These are phyloP conservation scores for Alternaria gansuensis DNA, from an alignment of 2,329 filamentous ascomycete genomes.

Conservation along the genomic window DNA sequence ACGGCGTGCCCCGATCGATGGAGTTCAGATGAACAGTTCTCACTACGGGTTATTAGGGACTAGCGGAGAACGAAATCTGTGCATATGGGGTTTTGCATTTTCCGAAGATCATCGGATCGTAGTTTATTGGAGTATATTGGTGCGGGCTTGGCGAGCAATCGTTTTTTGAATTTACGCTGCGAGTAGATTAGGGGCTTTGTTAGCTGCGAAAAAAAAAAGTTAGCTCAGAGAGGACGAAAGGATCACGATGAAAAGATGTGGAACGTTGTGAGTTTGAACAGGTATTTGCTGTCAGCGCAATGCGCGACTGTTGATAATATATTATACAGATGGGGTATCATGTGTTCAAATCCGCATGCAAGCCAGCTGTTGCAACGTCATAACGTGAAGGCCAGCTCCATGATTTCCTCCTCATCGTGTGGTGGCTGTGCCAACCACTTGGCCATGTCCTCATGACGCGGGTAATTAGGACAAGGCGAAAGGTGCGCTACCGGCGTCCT, in stretches of 20 bases:
- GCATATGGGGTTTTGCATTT: conserved; percentile 1
- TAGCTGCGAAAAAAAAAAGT: neutral
- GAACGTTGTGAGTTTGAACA: neutral
- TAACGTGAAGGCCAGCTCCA: conserved; percentile 19
- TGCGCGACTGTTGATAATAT: conserved; percentile 9
- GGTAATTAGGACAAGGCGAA: neutral
- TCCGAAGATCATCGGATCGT: conserved; percentile 21
- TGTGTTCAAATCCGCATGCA: conserved; percentile 6
- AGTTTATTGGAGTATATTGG: neutral
- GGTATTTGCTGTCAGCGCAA: neutral
- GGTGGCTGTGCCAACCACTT: neutral
- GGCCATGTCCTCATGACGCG: neutral
- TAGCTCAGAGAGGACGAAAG: neutral
- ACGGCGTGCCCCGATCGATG: neutral
- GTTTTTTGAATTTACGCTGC: neutral
- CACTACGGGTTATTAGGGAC: conserved; percentile 1
- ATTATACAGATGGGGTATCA: conserved; percentile 19
- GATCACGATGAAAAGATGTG: neutral
- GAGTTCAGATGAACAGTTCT: conserved; percentile 5
- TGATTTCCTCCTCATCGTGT: conserved; percentile 3
- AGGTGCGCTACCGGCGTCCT: conserved; percentile 5
- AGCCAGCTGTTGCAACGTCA: conserved; percentile 17
- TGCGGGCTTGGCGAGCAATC: neutral
- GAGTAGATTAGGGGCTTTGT: neutral
- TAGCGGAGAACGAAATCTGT: conserved; percentile 4